phyloP scores from a whole-genome alignment of 257 asterid genomes.

The Petunia secreta region DNA sequence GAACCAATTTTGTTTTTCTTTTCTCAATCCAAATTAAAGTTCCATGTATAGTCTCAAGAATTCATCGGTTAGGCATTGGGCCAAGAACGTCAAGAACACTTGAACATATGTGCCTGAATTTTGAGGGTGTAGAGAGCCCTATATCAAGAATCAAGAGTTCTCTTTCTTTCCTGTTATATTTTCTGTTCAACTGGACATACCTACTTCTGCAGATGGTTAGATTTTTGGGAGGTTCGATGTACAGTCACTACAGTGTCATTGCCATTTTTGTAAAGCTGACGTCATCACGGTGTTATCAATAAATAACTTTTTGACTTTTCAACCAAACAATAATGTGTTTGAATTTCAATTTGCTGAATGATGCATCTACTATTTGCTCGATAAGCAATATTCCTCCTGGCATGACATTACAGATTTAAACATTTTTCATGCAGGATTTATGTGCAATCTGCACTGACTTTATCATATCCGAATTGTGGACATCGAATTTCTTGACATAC shows the following conservation, averaged over 20 bases:
- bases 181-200: conserved; percentile 1
- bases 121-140: conserved; percentile 1
- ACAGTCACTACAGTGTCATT: not conserved
- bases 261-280: conserved; percentile 9
- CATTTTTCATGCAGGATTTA: conserved; percentile 71
- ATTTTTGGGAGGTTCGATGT: conserved; percentile 17
- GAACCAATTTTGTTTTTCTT: not conserved
- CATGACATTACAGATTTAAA: conserved; percentile 31
- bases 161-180: not conserved
- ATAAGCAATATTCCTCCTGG: conserved; percentile 25
- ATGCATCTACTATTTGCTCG: not conserved
- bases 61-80: not conserved
- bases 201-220: not conserved
- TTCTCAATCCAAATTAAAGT: conserved; percentile 8
- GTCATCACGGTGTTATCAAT: not conserved
- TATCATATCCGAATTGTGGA: conserved; percentile 89
- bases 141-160: conserved; percentile 5
- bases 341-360: not conserved
- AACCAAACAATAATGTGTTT: not conserved
- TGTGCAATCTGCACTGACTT: conserved; percentile 96
- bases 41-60: not conserved
- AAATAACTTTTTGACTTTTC: conserved; percentile 12
- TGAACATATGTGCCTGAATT: conserved; percentile 16
- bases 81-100: not conserved
- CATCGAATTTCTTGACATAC: conserved; percentile 91